Percentiles rank a stretch among this genome's conserved stretches.
phyloP scores from a whole-genome alignment of 768 basidiomycete genomes.

The Serendipita indica region DNA sequence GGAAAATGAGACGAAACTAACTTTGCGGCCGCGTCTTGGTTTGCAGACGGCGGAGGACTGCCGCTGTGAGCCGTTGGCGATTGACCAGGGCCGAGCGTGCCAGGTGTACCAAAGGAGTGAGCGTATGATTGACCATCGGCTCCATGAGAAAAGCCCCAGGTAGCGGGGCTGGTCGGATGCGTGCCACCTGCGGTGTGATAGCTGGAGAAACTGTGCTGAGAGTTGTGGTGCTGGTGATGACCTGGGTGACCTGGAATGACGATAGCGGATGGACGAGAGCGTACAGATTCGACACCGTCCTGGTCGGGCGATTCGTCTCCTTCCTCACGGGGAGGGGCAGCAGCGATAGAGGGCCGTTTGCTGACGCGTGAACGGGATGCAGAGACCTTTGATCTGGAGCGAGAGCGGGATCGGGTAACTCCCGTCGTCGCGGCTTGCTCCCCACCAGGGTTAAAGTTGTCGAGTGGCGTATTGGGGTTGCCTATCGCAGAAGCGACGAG shows the following conservation, averaged over 20 bases:
- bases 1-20: not conserved
- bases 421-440: not conserved
- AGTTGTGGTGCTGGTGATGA: not conserved
- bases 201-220: slow-evolving; percentile 7
- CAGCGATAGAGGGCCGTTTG: not conserved
- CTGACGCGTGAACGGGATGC: slow-evolving; percentile 2
- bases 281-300: not conserved
- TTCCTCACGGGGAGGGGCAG: not conserved
- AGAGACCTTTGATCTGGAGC: not conserved
- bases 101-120: not conserved
- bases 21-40: not conserved
- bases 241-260: slow-evolving; percentile 13
- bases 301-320: slow-evolving; percentile 3
- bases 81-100: not conserved
- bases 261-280: slow-evolving; percentile 18
- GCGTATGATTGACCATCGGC: not conserved
- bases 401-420: not conserved
- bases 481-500: not conserved
- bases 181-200: not conserved
- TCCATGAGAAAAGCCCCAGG: slow-evolving; percentile 5
- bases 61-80: not conserved
- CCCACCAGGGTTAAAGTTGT: not conserved
- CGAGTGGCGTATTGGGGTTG: not conserved
- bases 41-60: not conserved
- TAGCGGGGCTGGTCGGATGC: slow-evolving; percentile 4